Evolutionary conservation across 441 rosid genomes (phyloP).

Genomic region (Bruguiera hainesii): DNA sequence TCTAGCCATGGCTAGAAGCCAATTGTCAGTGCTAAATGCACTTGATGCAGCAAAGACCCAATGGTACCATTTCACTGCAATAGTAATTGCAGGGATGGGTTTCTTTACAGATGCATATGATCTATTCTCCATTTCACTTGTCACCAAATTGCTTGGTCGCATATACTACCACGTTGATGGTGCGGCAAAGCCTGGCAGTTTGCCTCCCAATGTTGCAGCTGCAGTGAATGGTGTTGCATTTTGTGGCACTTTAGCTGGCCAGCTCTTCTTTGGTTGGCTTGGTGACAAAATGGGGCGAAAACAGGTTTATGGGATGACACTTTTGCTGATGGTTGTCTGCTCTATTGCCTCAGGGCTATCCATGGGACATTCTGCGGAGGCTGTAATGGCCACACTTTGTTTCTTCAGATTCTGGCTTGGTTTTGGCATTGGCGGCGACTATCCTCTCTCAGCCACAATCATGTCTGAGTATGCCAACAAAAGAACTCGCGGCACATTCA

Average conservation of each 20-base stretch:
- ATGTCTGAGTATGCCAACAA: slow-evolving; percentile 83
- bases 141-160: slow-evolving; percentile 71
- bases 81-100: slow-evolving; percentile 78
- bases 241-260: slow-evolving; percentile 67
- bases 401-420: slow-evolving; percentile 91
- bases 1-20: slow-evolving; percentile 32
- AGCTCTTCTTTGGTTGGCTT: slow-evolving; percentile 86
- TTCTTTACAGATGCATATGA: slow-evolving; percentile 84
- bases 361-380: slow-evolving; percentile 40
- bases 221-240: slow-evolving; percentile 80
- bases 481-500: slow-evolving; percentile 76
- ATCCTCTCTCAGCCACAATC: slow-evolving; percentile 77
- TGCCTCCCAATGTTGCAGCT: slow-evolving; percentile 71
- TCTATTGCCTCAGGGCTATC: slow-evolving; percentile 72
- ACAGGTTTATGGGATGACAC: slow-evolving; percentile 70
- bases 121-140: slow-evolving; percentile 71
- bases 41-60: slow-evolving; percentile 77
- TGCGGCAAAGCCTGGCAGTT: slow-evolving; percentile 51
- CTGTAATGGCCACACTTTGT: slow-evolving; percentile 65
- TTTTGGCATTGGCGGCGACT: slow-evolving; percentile 84
- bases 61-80: slow-evolving; percentile 81
- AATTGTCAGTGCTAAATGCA: slow-evolving; percentile 54
- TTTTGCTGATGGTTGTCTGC: slow-evolving; percentile 62
- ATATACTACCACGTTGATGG: slow-evolving; percentile 71
- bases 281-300: slow-evolving; percentile 76